phyloP scores from a whole-genome alignment of 345 rosid genomes.

The Camelina laxa region DNA sequence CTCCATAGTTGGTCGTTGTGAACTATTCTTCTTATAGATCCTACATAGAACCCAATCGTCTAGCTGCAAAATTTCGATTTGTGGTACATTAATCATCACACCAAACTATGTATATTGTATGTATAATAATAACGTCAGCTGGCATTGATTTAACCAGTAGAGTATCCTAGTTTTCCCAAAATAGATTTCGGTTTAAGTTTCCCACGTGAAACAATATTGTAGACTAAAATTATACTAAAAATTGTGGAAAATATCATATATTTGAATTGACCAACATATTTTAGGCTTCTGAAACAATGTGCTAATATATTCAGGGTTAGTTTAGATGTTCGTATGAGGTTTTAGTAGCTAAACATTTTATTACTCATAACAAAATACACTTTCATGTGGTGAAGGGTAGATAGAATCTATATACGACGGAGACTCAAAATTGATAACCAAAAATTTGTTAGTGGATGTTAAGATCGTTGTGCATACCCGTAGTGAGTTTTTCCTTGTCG shows the following conservation, averaged over 20 bases:
- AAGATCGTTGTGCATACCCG: conserved; percentile 48
- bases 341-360: not conserved
- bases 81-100: not conserved
- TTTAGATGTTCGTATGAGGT: not conserved
- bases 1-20: conserved; percentile 60
- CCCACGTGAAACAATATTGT: conserved; percentile 16
- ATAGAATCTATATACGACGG: not conserved
- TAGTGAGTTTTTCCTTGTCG: conserved; percentile 57
- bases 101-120: not conserved
- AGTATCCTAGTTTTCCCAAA: conserved; percentile 1
- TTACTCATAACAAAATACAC: not conserved
- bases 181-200: not conserved
- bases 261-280: not conserved
- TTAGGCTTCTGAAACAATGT: not conserved
- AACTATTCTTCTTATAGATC: conserved; percentile 66
- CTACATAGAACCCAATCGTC: conserved; percentile 85
- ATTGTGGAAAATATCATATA: not conserved
- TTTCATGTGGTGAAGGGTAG: not conserved
- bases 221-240: not conserved
- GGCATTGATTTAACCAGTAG: not conserved
- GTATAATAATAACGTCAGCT: not conserved
- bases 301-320: not conserved
- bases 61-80: conserved; percentile 46
- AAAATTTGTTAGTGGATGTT: not conserved
- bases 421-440: conserved; percentile 11